Base-by-base conservation (phyloP, 139 green algal species). In the Volvox reticuliferus region DNA sequence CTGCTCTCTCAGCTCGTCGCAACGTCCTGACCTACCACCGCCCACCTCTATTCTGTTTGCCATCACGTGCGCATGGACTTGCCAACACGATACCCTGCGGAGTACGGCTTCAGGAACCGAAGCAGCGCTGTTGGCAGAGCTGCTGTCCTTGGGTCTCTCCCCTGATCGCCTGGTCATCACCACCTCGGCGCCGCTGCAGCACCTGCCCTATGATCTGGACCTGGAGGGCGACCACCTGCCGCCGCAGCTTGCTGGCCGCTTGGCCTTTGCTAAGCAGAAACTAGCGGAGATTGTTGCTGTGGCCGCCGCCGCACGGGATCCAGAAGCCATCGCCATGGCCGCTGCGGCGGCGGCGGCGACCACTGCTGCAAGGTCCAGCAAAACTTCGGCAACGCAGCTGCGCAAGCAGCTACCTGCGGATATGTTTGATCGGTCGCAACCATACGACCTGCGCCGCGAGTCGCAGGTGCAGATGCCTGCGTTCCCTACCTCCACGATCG, bases 401-500 rank as follows among this genome's bases (percentile, higher is more conserved):
- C 82, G 19, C 73, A 82, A 26, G 71, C 76, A 14, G 26, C 71
- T 96, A 22, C 86, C 89, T 0, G 35, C 79, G 19, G 62, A 79
- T 13, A 67, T 95, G 89, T 95, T 97, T 71, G 82, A 83, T 24
- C 90, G 97, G 3, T 30, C 92, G 21, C 81, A 95, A 93, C 36
- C 76, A 1, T 98, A 95, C 77, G 90, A 89, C 18, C n/a, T 63
- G 19, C 94, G 97, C 61, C 92, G 97, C 36, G 37, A 76, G 32
- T 90, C 92, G 93, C 96, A 98, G 94, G 91, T 95, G 63, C 82
- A 94, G 88, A 77, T 96, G 63, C 95, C 85, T 0, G 76, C 93
- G 30, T 98, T 98, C 93, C 97, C 97, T 81, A 99, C 97, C 86
- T 97, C 97, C 82, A 97, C 96, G 91, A 96, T 99, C 84, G 97